Base-by-base conservation (phyloP, 768 basidiomycete species). In the Tylopilus cervinicoccineus region DNA sequence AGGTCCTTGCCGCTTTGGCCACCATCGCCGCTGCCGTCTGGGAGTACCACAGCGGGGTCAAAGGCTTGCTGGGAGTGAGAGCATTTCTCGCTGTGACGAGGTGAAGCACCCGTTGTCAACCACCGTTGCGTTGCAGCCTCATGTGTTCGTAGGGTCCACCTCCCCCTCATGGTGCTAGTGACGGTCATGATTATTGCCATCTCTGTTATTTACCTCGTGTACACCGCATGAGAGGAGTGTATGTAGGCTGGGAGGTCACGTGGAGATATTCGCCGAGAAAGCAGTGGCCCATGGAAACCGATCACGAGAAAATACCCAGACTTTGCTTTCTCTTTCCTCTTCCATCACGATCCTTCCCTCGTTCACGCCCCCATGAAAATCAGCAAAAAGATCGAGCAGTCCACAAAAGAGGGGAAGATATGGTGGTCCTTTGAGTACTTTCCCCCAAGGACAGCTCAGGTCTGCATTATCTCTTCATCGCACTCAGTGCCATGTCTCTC, bases 401-500 rank as follows among this genome's bases (percentile, higher is more conserved):
- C 89, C 40, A 72, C 81, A 52, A 84, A 86, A 65, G 88, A 95
- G 59, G 84, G 86, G 54, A 83, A 91, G 61, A 72, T 90, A 51
- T 96, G 93, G 88, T 99, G 94, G 94, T 93, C 91, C 31, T 98
- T 99, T 66, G 95, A 99, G 66, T 98, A 93, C 72, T 98, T 99
- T 62, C 95, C 96, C 48, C 94, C 91, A 19, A 76, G 93, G 54
- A 96, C 93, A 28, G 92, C 92, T 42, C 93, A 95, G 82, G 91
- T 92, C 53, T 50, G 68, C 61, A 32, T 47, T 31, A 26, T 17
- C 41, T 49, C 13, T 5, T 38, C 31, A 16, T 38, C 37, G 26
- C 28, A 23, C 29, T n/a, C n/a, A 9, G 29, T 28, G 20, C 28
- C 43, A 33, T 23, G 33, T 28, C 26, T 47, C 50, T 33, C 22